These are phyloP conservation scores for Mitragyna speciosa DNA, from an alignment of 257 asterid species.

Conservation along the genomic window DNA sequence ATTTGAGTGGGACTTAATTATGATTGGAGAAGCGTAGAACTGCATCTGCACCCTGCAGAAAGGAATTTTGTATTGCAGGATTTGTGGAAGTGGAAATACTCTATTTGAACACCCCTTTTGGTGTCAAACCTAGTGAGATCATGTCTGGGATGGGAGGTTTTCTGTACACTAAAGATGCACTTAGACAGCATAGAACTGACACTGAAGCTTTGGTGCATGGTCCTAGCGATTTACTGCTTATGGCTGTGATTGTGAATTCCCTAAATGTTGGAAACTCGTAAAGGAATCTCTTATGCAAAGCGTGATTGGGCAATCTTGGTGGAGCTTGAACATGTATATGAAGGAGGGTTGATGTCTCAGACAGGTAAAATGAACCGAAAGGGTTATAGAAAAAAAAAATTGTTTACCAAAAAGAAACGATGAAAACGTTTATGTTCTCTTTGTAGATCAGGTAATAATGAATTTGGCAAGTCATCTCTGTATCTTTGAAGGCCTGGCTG, in stretches of 20 bases:
- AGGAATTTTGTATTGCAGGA: not conserved
- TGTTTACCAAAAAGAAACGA: not conserved
- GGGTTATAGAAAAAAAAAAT: not conserved
- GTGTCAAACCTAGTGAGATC: not conserved
- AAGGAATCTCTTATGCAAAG: not conserved
- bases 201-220: not conserved
- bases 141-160: not conserved
- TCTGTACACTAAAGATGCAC: not conserved
- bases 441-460: not conserved
- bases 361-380: not conserved
- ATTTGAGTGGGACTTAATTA: not conserved
- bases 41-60: not conserved
- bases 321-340: not conserved
- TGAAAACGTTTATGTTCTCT: not conserved
- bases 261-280: no score
- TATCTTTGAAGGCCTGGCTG: not conserved
- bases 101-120: not conserved
- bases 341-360: not conserved
- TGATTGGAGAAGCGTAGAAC: not conserved
- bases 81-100: not conserved
- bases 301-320: not conserved
- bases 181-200: not conserved
- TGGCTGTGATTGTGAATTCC: not conserved
- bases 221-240: not conserved
- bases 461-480: not conserved